Evolutionary conservation across 768 basidiomycete species (phyloP), one percentile per base, ranked within the genome.

Genomic region (Lyophyllum decastes): DNA sequence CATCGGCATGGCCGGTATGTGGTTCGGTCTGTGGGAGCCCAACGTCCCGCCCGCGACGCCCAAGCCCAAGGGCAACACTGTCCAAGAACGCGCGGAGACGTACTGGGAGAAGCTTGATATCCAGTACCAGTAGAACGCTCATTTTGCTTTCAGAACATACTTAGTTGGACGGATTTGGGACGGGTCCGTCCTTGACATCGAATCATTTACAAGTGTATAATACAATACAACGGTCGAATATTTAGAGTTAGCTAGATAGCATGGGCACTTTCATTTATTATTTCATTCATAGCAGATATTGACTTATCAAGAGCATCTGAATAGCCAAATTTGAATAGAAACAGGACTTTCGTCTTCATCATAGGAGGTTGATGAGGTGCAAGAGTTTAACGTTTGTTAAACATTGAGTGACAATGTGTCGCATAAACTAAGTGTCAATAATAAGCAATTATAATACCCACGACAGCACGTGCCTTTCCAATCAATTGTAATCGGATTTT

Each of bases 41-140:
- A 57, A 65, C 48, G 52, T 63, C 22, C 62, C 61, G 7, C 46
- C 43, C 48, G 65, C 52, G 8, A 61, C 62, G 1, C 53, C 33
- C 7, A 56, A 60, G 22, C 68, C 65, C 5, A n/a, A 50, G 17
- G 69, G 67, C 10, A 52, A 57, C 22, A 66, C 64, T 12, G 60
- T 66, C 17, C 54, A 53, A n/a, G 66, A 66, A 26, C 57, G 65
- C 33, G 62, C 67, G 22, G 69, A 68, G 58, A 61, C 66, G 11
- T 68, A 64, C 63, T 68, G 64, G 49, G 63, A 64, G 22, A 64
- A 59, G 52, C 21, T 60, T 9, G 33, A 34, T 3, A 22, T 46
- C 34, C 30, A 46, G 49, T 24, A 50, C 49, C 34, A 50, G 49
- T 50, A 17, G 21, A 41, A 41, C 17, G 2, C 10, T 22, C 34